Percentiles rank a stretch among this genome's conserved stretches.
Evolutionary conservation across 176 grass and related monocot species (phyloP).

Genomic region (Zizania latifolia): DNA sequence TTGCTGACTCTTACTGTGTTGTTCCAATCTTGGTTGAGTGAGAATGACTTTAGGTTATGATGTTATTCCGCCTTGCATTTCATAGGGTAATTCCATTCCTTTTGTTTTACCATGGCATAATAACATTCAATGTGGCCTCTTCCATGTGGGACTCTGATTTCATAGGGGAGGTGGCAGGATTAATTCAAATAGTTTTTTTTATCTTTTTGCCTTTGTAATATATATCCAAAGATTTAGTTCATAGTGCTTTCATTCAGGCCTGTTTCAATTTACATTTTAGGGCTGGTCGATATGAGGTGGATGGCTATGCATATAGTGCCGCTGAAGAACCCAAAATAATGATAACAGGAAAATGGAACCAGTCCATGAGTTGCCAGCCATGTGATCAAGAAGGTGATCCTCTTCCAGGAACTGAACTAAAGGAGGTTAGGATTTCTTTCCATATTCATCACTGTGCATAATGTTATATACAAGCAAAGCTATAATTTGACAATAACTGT

Average conservation of each 20-base stretch:
- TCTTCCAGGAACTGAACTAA: slow-evolving; percentile 67
- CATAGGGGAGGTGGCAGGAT: not conserved
- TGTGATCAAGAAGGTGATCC: slow-evolving; percentile 95
- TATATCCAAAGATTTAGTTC: not conserved
- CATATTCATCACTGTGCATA: not conserved
- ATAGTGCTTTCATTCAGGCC: not conserved
- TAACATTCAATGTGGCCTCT: not conserved
- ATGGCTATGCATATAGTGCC: slow-evolving; percentile 90
- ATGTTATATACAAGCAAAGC: not conserved
- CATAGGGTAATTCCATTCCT: not conserved
- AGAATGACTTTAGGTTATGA: not conserved
- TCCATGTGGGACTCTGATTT: not conserved
- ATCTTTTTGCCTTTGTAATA: not conserved
- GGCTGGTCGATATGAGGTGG: slow-evolving; percentile 82
- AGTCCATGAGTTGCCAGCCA: slow-evolving; percentile 79
- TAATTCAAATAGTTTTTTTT: not conserved
- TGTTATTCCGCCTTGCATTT: not conserved
- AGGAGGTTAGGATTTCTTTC: slow-evolving; percentile 48
- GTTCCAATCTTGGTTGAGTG: not conserved
- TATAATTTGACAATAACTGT: not conserved
- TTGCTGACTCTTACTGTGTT: not conserved
- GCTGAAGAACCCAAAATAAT: slow-evolving; percentile 91
- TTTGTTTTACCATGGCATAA: not conserved
- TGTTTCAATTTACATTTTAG: slow-evolving; percentile 32
- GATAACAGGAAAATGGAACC: slow-evolving; percentile 88